Base-by-base conservation (phyloP, 2,329 filamentous ascomycete species). In the Trichoderma polysporum region DNA sequence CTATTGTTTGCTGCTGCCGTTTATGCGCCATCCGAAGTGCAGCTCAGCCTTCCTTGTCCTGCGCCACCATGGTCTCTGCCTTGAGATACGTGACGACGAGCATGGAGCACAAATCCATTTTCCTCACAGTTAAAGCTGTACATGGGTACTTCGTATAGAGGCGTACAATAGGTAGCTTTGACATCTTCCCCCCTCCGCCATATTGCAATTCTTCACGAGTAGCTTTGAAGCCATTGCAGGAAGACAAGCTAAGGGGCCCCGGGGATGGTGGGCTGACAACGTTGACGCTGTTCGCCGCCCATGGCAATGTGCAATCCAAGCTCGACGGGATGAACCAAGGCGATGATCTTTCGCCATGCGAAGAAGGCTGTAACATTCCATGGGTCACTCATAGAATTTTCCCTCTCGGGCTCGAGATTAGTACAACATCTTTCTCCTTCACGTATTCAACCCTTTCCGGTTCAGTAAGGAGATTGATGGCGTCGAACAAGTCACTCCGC, bases 41-140 rank as follows among this genome's bases (percentile, higher is more conserved):
- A 17, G 33, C 22, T 45, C 15, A 37, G 19, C 57, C 17, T 19
- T 35, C 39, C 2, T 31, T 22, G 22, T 22, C 25, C 19, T 49
- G 17, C 10, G 6, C 71, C 8, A 69, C 75, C 66, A 71, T 71
- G 41, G 71, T 75, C 17, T 74, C 69, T 66, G 65, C 73, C 31
- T 52, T 73, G 19, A 12, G 50, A 1, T 71, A 75, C 22, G 33
- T 68, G 17, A 33, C 58, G n/a, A n/a, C n/a, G n/a, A n/a, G n/a
- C n/a, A n/a, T n/a, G n/a, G n/a, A n/a, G n/a, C n/a, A n/a, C n/a
- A n/a, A n/a, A n/a, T n/a, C n/a, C n/a, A n/a, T n/a, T n/a, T n/a
- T n/a, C n/a, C n/a, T n/a, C n/a, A n/a, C n/a, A n/a, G n/a, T n/a
- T n/a, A n/a, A n/a, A n/a, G n/a, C n/a, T n/a, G n/a, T n/a, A n/a